phyloP scores from a whole-genome alignment of 2,329 filamentous ascomycete genomes.

The Myriosclerotinia duriaeana region DNA sequence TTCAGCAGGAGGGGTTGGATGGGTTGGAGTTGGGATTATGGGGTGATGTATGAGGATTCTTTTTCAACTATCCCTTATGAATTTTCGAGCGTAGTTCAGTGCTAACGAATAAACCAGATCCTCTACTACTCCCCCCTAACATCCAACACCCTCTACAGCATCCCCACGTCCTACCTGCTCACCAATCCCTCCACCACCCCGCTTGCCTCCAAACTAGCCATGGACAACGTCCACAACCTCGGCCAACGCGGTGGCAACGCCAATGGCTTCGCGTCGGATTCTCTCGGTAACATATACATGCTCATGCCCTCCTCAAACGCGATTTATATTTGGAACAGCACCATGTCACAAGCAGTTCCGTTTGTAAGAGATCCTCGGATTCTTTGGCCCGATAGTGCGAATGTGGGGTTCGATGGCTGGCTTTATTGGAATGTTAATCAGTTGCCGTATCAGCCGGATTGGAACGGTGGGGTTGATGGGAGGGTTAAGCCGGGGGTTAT shows the following conservation, averaged over 20 bases:
- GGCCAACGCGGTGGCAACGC: conserved; percentile 48
- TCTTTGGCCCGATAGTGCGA: conserved; percentile 47
- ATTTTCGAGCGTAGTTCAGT: neutral
- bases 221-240: conserved; percentile 48
- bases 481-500: conserved; percentile 46
- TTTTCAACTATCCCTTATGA: neutral
- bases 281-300: conserved; percentile 45
- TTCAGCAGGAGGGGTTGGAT: conserved; percentile 31
- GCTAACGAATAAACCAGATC: conserved; percentile 30
- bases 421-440: conserved; percentile 53
- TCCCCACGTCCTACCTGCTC: conserved; percentile 43
- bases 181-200: conserved; percentile 34
- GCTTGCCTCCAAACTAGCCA: conserved; percentile 44
- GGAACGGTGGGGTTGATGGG: conserved; percentile 41
- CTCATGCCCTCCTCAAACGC: too few relatives aligned
- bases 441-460: conserved; percentile 48
- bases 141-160: conserved; percentile 23
- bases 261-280: conserved; percentile 48
- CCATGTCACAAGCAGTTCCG: conserved; percentile 39
- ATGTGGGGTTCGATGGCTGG: conserved; percentile 46
- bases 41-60: conserved; percentile 32
- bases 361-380: conserved; percentile 47
- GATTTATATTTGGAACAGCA: conserved; percentile 46
- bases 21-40: conserved; percentile 35
- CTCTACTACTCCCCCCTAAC: conserved; percentile 48